These are phyloP conservation scores for Hortiboletus campestris DNA, from an alignment of 768 basidiomycete genomes.

Conservation along the genomic window DNA sequence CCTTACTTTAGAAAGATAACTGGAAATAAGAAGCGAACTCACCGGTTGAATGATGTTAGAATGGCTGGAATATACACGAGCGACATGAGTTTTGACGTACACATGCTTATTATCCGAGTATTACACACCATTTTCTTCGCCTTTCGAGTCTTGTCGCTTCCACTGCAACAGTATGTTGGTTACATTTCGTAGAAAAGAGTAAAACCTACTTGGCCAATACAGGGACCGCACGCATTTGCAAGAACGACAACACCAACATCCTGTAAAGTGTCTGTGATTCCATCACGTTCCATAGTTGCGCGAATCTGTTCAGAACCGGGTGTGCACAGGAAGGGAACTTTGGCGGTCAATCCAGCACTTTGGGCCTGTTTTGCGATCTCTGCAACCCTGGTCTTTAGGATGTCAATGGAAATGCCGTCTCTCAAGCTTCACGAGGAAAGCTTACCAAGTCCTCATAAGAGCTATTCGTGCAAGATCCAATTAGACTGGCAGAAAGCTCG, in stretches of 20 bases:
- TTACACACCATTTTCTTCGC: conserved; percentile 82
- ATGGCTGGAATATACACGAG: conserved; percentile 57
- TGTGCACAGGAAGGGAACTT: conserved; percentile 86
- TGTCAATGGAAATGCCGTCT: background rate
- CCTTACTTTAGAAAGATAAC: background rate
- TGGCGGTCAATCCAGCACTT: conserved; percentile 72
- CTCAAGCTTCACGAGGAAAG: background rate
- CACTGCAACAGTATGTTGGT: conserved; percentile 49
- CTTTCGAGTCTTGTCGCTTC: conserved; percentile 87
- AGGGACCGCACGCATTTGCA: conserved; percentile 98
- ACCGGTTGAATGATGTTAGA: conserved; percentile 94
- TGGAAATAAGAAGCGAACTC: conserved; percentile 31
- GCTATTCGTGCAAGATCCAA: conserved; percentile 99
- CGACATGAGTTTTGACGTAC: conserved; percentile 3
- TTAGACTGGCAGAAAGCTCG: conserved; percentile 85
- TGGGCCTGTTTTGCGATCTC: conserved; percentile 90
- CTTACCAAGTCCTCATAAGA: conserved; percentile 93
- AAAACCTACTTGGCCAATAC: conserved; percentile 82
- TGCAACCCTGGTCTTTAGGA: conserved; percentile 78
- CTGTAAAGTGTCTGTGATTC: conserved; percentile 76
- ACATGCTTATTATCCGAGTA: background rate
- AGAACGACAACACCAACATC: conserved; percentile 92
- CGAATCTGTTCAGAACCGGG: conserved; percentile 95
- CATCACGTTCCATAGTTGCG: conserved; percentile 95
- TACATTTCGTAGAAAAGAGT: background rate